phyloP scores from a whole-genome alignment of 257 asterid genomes.

The Salvia splendens region DNA sequence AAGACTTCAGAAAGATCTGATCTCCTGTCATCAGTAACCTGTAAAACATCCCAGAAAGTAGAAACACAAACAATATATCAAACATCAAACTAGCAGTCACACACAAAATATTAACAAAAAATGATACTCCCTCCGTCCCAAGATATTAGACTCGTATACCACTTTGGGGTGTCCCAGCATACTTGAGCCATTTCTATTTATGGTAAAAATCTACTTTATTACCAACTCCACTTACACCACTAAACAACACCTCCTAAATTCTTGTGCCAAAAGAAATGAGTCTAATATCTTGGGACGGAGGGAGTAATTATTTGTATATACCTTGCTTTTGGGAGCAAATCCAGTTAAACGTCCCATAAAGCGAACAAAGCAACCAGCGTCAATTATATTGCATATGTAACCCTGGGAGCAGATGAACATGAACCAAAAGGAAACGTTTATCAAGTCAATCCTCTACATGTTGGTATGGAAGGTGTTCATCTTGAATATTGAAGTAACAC shows the following conservation, averaged over 20 bases:
- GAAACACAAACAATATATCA: not conserved
- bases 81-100: slow-evolving; percentile 10
- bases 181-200: too few species aligned
- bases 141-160: too few species aligned
- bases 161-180: too few species aligned
- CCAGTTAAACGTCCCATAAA: slow-evolving; percentile 94
- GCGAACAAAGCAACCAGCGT: slow-evolving; percentile 92
- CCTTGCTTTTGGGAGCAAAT: slow-evolving; percentile 95
- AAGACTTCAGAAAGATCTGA: slow-evolving; percentile 69
- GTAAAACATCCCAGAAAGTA: slow-evolving; percentile 34
- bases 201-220: too few species aligned
- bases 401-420: slow-evolving; percentile 65
- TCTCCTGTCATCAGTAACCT: slow-evolving; percentile 84
- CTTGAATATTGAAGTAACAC: not conserved
- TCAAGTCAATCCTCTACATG: not conserved
- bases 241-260: too few species aligned
- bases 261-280: too few species aligned
- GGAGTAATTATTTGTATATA: slow-evolving; percentile 34
- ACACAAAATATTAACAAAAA: not conserved
- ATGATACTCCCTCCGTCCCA: too few species aligned
- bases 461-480: not conserved
- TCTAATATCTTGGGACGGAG: too few species aligned
- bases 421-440: slow-evolving; percentile 7
- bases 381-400: slow-evolving; percentile 86
- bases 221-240: too few species aligned